phyloP scores from a whole-genome alignment of 2,329 filamentous ascomycete species.

The Verticillium zaregamsianum region DNA sequence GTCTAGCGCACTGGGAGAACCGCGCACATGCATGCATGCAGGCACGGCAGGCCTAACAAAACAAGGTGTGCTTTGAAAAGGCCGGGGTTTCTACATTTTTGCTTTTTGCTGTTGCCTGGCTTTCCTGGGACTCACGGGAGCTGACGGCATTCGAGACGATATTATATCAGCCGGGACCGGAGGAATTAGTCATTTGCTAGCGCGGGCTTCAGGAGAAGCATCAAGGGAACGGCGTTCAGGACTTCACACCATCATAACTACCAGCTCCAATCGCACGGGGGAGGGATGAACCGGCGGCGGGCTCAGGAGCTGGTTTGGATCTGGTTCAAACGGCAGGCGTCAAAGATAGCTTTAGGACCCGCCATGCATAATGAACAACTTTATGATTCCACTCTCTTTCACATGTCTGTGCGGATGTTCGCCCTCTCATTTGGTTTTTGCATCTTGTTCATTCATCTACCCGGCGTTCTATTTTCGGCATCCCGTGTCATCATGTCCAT shows the following conservation, averaged over 20 bases:
- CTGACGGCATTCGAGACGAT: not conserved
- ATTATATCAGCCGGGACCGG: not conserved
- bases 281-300: not conserved
- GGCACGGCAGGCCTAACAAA: not conserved
- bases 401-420: not conserved
- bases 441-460: slow-evolving; percentile 8
- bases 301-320: not conserved
- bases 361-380: not conserved
- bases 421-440: not conserved
- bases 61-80: not conserved
- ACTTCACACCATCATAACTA: not conserved
- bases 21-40: too few species aligned
- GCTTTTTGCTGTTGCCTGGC: not conserved
- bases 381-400: not conserved
- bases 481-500: not conserved
- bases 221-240: not conserved
- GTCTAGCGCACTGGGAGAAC: too few species aligned
- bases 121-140: not conserved
- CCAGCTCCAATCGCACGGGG: not conserved
- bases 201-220: not conserved
- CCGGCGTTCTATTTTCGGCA: slow-evolving; percentile 4
- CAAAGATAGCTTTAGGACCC: not conserved
- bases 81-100: not conserved
- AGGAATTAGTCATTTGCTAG: not conserved
- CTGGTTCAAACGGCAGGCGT: not conserved